phyloP scores from a whole-genome alignment of 2,329 filamentous ascomycete genomes.

The Alternaria postmessia region DNA sequence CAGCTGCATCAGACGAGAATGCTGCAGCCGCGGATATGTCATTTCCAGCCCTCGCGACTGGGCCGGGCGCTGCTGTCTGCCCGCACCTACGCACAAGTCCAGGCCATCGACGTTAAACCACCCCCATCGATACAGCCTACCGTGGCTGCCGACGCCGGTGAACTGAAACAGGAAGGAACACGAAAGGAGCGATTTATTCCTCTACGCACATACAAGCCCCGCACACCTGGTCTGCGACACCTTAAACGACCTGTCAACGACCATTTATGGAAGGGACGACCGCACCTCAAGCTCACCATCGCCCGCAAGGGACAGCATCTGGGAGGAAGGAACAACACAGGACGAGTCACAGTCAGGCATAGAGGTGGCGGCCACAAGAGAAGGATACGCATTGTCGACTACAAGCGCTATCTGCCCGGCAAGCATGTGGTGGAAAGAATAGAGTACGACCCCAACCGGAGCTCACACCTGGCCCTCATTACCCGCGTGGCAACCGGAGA shows the following conservation, averaged over 20 bases:
- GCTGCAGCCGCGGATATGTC: conserved; percentile 72
- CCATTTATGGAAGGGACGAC: conserved; percentile 93
- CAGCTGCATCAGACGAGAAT: conserved; percentile 53
- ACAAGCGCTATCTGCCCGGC: conserved; percentile 78
- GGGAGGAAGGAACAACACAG: conserved; percentile 89
- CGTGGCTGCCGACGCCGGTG: conserved; percentile 37
- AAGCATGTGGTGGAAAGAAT: conserved; percentile 91
- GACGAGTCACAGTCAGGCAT: conserved; percentile 87
- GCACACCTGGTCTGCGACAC: conserved; percentile 91
- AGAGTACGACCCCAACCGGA: conserved; percentile 94
- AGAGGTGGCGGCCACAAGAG: conserved; percentile 91
- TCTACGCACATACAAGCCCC: conserved; percentile 88
- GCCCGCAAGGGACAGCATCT: conserved; percentile 92
- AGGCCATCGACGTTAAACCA: conserved; percentile 46
- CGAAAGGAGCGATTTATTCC: conserved; percentile 51
- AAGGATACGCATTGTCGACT: conserved; percentile 91
- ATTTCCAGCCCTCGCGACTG: conserved; percentile 59
- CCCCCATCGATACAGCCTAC: conserved; percentile 46
- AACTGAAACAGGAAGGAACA: conserved; percentile 34
- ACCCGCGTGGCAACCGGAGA: conserved; percentile 75
- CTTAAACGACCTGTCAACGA: conserved; percentile 92
- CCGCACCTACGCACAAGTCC: conserved; percentile 63
- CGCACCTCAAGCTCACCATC: conserved; percentile 82
- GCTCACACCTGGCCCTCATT: conserved; percentile 89
- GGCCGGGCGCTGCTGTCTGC: conserved; percentile 57